These are phyloP conservation scores for Suhomyces sp. DNA, from an alignment of 805 yeast species.

Conservation along the genomic window DNA sequence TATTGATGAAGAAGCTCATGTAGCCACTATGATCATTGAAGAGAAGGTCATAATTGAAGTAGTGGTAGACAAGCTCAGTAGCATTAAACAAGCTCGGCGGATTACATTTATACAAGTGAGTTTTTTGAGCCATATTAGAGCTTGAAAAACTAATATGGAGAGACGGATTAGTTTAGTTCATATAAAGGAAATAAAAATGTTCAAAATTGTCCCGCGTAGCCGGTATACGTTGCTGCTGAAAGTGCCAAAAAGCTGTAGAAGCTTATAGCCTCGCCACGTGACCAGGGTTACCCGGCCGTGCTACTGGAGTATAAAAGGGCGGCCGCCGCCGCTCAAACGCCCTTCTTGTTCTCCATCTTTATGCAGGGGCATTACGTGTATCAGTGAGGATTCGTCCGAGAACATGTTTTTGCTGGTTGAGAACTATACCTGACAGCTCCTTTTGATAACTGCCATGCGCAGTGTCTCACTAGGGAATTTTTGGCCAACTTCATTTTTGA, in stretches of 20 bases:
- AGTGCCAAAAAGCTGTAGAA: too few relatives aligned
- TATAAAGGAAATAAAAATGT: too few relatives aligned
- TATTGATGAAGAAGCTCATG: not conserved
- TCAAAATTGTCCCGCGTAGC: too few relatives aligned
- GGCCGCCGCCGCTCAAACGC: slow-evolving; percentile 8
- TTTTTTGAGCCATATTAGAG: too few relatives aligned
- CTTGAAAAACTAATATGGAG: too few relatives aligned
- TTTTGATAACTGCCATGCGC: slow-evolving; percentile 47
- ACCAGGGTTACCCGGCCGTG: slow-evolving; percentile 3
- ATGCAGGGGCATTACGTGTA: slow-evolving; percentile 99
- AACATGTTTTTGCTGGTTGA: slow-evolving; percentile 99
- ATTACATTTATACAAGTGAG: too few relatives aligned
- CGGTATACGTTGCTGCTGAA: too few relatives aligned
- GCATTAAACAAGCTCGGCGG: too few relatives aligned
- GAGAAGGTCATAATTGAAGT: too few relatives aligned
- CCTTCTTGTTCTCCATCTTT: slow-evolving; percentile 65
- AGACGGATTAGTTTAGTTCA: too few relatives aligned
- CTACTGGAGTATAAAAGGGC: slow-evolving; percentile 12
- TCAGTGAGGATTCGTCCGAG: slow-evolving; percentile 99
- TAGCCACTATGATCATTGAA: too few relatives aligned
- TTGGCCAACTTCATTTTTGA: slow-evolving; percentile 47
- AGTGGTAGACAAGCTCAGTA: too few relatives aligned
- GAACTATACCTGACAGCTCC: slow-evolving; percentile 96
- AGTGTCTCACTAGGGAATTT: slow-evolving; percentile 65
- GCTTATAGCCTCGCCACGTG: not conserved